Percentiles rank a stretch among this genome's conserved stretches.
phyloP scores from a whole-genome alignment of 192 early-diverging fungal species.

The Thoreauomyces humboldtii region DNA sequence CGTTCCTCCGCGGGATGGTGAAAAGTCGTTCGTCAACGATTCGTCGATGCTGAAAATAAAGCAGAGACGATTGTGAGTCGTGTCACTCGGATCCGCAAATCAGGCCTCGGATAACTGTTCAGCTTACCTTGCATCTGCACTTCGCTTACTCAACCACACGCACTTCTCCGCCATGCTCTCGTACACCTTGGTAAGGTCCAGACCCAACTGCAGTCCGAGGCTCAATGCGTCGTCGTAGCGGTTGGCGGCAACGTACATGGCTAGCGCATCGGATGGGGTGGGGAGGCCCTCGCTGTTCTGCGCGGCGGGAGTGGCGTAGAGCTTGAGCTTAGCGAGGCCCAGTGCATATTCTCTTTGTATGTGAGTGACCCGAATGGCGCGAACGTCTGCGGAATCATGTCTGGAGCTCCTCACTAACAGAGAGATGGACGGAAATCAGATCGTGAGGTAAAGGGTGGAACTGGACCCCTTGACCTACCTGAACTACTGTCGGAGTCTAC shows the following conservation, averaged over 20 bases:
- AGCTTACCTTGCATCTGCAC: too few relatives aligned
- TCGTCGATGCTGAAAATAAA: conserved; percentile 1
- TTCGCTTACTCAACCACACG: neutral
- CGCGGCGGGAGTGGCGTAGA: neutral
- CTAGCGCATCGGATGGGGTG: conserved; percentile 20
- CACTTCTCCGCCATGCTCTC: conserved; percentile 27
- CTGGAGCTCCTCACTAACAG: too few relatives aligned
- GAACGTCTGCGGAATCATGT: too few relatives aligned
- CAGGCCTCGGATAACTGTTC: too few relatives aligned
- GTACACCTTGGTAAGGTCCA: conserved; percentile 22
- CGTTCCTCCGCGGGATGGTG: conserved; percentile 23
- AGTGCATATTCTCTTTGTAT: conserved; percentile 35
- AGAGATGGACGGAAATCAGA: too few relatives aligned
- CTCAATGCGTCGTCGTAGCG: conserved; percentile 33
- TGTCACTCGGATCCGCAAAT: too few relatives aligned
- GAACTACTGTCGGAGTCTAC: too few relatives aligned
- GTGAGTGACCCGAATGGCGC: conserved; percentile 2
- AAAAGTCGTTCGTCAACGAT: conserved; percentile 23
- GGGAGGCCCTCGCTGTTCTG: neutral
- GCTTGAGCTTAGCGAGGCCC: conserved; percentile 29
- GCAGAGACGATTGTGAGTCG: too few relatives aligned
- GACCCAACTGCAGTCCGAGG: conserved; percentile 27
- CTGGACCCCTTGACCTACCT: too few relatives aligned
- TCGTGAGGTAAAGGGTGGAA: too few relatives aligned
- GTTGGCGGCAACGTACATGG: conserved; percentile 17